phyloP scores from a whole-genome alignment of 225 moss, liverwort and hornwort genomes.

The Polytrichum formosum region DNA sequence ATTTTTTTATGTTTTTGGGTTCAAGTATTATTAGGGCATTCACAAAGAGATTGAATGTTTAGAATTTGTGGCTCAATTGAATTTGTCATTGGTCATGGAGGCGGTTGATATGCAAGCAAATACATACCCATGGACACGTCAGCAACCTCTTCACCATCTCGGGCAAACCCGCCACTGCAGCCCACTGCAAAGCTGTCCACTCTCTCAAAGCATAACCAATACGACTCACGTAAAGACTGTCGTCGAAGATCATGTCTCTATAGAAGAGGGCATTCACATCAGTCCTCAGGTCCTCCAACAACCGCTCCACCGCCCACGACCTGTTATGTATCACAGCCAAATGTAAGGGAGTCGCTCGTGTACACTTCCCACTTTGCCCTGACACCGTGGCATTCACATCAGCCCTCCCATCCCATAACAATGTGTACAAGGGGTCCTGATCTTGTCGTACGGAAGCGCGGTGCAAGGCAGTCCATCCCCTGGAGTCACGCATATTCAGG shows the following conservation, averaged over 20 bases:
- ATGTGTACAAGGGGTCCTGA: no score
- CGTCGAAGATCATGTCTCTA: no score
- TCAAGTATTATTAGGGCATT: no score
- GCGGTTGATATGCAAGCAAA: no score
- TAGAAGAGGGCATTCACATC: neutral
- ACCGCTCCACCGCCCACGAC: neutral
- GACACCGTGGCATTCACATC: neutral
- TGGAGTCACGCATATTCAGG: neutral
- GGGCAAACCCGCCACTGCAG: neutral
- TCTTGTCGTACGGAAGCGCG: no score
- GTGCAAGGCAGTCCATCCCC: constrained; percentile 1
- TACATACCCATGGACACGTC: neutral
- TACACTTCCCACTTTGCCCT: no score
- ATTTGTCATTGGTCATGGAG: no score
- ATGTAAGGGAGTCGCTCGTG: neutral
- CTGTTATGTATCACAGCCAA: neutral
- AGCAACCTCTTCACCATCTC: neutral
- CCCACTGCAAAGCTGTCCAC: neutral
- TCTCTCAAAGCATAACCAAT: accelerated
- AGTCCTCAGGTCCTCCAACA: neutral
- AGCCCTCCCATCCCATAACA: neutral
- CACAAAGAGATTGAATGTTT: no score
- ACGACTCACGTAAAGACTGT: neutral
- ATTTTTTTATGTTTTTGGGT: no score
- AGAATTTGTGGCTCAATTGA: no score